Evolutionary conservation across 2,329 filamentous ascomycete species (phyloP), one percentile per base, ranked within the genome.

Genomic region (Fusarium sarcochroum): DNA sequence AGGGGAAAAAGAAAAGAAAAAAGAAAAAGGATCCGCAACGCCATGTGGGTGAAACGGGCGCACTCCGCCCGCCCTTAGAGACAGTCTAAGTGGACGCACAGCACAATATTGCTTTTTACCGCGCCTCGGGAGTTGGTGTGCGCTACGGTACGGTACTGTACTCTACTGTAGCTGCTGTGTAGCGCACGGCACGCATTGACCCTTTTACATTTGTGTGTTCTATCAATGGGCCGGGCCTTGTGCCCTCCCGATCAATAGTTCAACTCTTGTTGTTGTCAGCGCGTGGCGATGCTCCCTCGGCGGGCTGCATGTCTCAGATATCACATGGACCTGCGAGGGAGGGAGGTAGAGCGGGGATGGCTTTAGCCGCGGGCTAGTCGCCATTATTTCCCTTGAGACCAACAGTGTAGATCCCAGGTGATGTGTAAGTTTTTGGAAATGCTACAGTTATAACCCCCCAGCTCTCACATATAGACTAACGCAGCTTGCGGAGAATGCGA

Each of bases 291-390:
- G 67, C 50, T 35, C 45, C 18, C 65, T 68, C 44, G 40, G 58
- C 14, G 51, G 38, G 52, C 67, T 73, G 67, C 71, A 73, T 68
- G 66, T 74, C 58, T 74, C 66, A 66, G 70, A 74, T 70, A 70
- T 73, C 70, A 74, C 70, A 74, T 71, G 68, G 69, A 54, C 40
- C 59, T 61, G 47, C 37, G 32, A 58, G 48, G 59, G 54, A 49
- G 69, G 41, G 56, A 38, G 38, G 48, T 37, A 30, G 58, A 47
- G 50, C 30, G 63, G 65, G 53, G 65, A 58, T 48, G 35, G 38
- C 30, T 52, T 54, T 46, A 61, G 49, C 49, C 27, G 42, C 50
- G 63, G 62, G 49, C 59, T 63, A 63, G 58, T 57, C 42, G 45
- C 52, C 51, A 66, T 58, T 54, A 55, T 52, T 66, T 32, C 61